Evolutionary conservation across 192 early-diverging fungal genomes (phyloP), one percentile per base, ranked within the genome.

Genomic region (Coemansia sp.): DNA sequence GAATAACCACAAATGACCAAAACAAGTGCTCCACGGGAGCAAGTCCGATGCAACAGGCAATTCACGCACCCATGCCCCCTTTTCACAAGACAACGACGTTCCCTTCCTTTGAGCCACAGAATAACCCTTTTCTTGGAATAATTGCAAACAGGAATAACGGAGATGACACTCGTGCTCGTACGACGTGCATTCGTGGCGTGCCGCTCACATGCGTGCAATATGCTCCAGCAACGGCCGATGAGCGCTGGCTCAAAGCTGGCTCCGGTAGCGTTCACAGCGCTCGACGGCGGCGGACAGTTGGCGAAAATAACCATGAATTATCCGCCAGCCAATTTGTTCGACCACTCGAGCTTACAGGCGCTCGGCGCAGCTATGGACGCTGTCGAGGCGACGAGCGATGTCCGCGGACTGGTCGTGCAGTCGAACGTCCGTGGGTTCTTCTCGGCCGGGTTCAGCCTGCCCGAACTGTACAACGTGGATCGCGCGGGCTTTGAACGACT

Each of bases 361-460:
- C 56, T 76, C 12, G 50, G 49, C 55, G 37, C 57, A 5, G 67
- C 67, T 1, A 39, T 76, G 32, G 64, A 50, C 15, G 24, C 57
- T 22, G 69, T 68, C 47, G 62, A 69, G 59, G 24, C 66, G 52
- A 35, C 32, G 4, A 52, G 41, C 15, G 56, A 32, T 2, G 67
- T 73, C 15, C 67, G 76, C 10, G 76, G 66, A 11, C 67, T 79
- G 29, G 76, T 62, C 7, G 49, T 80, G 54, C 57, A 50, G 35
- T 71, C 68, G 11, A 64, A 50, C 7, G 56, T 72, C 0, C 59
- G 56, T 9, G 67, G 54, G 56, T 79, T 62, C 68, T 68, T 54
- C 61, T 73, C 76, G 5, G 70, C 58, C n/a, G 70, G 76, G 41
- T 73, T 79, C 53, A 63, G 52, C 39, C 57, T 79, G 37, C 62